A percentile compares a stretch with the other conserved stretches of the same genome.
Conservation (phyloP, 805 yeast genomes). For the Metschnikowia gelsemii region DNA sequence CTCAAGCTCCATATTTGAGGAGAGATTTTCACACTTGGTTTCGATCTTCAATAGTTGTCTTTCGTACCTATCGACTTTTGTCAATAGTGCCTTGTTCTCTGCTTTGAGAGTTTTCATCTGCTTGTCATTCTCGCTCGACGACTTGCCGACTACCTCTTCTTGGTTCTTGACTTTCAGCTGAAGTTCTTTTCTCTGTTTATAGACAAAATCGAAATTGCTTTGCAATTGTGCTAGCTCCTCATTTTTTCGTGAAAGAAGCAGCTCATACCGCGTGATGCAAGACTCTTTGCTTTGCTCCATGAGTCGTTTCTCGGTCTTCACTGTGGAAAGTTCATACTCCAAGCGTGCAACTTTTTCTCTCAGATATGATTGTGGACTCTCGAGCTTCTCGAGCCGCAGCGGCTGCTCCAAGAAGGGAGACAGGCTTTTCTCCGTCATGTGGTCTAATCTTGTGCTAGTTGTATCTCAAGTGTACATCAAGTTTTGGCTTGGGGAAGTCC, state of each 20-base stretch:
- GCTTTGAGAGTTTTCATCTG: conserved; percentile 22
- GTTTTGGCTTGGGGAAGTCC: conserved; percentile 1
- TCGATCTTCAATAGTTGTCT: conserved; percentile 24
- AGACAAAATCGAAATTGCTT: conserved; percentile 36
- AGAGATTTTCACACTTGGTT: conserved; percentile 33
- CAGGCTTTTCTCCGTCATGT: conserved; percentile 20
- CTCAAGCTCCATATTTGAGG: conserved; percentile 35
- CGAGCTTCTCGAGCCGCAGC: conserved; percentile 12
- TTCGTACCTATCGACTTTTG: conserved; percentile 21
- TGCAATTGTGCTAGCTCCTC: conserved; percentile 34
- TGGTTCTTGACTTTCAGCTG: conserved; percentile 34
- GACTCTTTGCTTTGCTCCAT: conserved; percentile 29
- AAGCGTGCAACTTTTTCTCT: conserved; percentile 22
- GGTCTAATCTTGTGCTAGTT: not conserved
- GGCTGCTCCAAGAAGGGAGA: conserved; percentile 22
- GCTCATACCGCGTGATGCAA: conserved; percentile 24
- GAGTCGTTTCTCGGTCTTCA: conserved; percentile 36
- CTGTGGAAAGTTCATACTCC: conserved; percentile 33
- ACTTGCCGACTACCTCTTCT: conserved; percentile 25
- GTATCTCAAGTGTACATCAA: not conserved
- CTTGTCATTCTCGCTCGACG: conserved; percentile 20
- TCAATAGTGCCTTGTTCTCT: conserved; percentile 19
- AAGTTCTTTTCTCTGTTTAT: conserved; percentile 33
- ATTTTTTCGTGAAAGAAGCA: conserved; percentile 30
- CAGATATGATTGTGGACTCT: not conserved